Conservation (phyloP, 2,329 filamentous ascomycete species). For the Colletotrichum sp. region DNA sequence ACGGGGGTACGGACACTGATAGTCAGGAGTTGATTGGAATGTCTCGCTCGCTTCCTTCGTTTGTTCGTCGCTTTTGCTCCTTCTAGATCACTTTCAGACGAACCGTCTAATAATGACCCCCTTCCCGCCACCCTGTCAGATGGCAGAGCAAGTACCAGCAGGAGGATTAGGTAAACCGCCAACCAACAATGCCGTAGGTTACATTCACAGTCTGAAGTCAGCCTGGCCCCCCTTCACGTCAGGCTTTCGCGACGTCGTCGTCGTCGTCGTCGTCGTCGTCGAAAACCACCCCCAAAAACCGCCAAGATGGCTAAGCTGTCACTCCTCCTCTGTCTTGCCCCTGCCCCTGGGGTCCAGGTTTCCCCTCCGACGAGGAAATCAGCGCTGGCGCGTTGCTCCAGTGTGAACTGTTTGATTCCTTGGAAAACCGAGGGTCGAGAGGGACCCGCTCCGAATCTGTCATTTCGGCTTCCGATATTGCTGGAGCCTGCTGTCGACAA, state of each 20-base stretch:
- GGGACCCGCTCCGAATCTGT: background rate
- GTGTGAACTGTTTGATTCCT: background rate
- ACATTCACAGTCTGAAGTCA: background rate
- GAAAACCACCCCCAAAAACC: background rate
- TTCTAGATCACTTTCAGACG: background rate
- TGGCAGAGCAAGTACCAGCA: too few relatives aligned
- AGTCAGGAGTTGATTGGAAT: constrained; percentile 15
- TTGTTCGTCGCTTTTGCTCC: constrained; percentile 1
- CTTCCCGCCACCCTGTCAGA: background rate
- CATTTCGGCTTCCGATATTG: constrained; percentile 6
- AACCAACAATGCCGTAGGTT: background rate
- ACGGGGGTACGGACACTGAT: background rate
- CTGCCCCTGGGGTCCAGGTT: background rate
- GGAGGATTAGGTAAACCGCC: background rate
- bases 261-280: background rate
- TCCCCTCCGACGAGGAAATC: background rate
- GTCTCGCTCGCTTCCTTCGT: constrained; percentile 10
- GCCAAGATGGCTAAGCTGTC: background rate
- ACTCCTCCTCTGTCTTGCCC: background rate
- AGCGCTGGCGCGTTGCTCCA: background rate
- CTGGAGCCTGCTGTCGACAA: background rate
- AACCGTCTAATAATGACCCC: background rate
- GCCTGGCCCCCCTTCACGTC: background rate
- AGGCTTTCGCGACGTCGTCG: background rate
- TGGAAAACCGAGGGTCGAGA: background rate